These are phyloP conservation scores for Pterula multifida DNA, from an alignment of 1,284 basidiomycete species.

Conservation along the genomic window DNA sequence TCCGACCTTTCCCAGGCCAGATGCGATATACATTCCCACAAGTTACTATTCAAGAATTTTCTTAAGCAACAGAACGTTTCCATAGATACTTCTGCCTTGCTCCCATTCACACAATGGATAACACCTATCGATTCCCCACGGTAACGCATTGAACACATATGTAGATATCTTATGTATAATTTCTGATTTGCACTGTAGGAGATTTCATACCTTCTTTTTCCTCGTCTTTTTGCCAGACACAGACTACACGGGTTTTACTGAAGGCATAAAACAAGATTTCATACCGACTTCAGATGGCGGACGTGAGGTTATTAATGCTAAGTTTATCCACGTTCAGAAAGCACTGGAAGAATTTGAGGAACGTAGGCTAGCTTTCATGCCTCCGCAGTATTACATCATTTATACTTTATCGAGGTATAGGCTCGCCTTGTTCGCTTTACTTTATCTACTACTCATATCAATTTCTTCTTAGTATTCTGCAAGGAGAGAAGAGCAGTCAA, in stretches of 20 bases:
- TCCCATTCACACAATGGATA: slow-evolving; percentile 63
- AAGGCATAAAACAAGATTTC: slow-evolving; percentile 38
- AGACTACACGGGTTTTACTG: slow-evolving; percentile 33
- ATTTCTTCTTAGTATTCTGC: slow-evolving; percentile 40
- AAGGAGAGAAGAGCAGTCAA: slow-evolving; percentile 24
- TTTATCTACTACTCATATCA: slow-evolving; percentile 40
- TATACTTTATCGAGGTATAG: slow-evolving; percentile 36
- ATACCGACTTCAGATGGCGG: slow-evolving; percentile 57
- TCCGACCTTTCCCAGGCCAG: slow-evolving; percentile 26
- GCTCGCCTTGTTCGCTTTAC: background rate
- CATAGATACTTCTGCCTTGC: slow-evolving; percentile 30
- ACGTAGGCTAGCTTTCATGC: slow-evolving; percentile 47
- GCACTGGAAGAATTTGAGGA: slow-evolving; percentile 39
- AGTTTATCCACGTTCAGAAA: slow-evolving; percentile 41
- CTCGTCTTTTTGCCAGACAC: slow-evolving; percentile 41
- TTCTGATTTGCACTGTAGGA: slow-evolving; percentile 17
- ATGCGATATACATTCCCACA: slow-evolving; percentile 41
- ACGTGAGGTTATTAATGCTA: slow-evolving; percentile 53
- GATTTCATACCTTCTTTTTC: slow-evolving; percentile 59
- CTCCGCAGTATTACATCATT: slow-evolving; percentile 61
- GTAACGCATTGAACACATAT: slow-evolving; percentile 20
- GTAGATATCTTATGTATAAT: background rate
- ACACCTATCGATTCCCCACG: slow-evolving; percentile 41
- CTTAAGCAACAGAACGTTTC: slow-evolving; percentile 31
- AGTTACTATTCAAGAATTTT: slow-evolving; percentile 38